A percentile compares a stretch with the other conserved stretches of the same genome.
These are phyloP conservation scores for Escallonia herrerae DNA, from an alignment of 129 eudicot species.

Conservation along the genomic window DNA sequence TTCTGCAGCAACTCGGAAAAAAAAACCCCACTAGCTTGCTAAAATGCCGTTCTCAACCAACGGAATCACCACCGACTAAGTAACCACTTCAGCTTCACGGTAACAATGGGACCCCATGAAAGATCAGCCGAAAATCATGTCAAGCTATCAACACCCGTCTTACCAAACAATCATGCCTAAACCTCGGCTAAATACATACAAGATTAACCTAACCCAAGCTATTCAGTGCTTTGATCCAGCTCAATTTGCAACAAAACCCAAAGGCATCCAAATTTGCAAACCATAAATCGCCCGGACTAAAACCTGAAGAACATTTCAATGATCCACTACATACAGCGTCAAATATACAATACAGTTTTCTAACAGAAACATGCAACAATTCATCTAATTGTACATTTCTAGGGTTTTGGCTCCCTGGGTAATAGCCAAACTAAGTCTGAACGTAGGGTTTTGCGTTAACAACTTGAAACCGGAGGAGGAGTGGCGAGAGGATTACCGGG, in stretches of 20 bases:
- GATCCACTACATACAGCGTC: too few relatives aligned
- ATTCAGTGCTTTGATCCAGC: constrained; percentile 1
- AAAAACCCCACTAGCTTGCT: constrained; percentile 7
- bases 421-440: too few relatives aligned
- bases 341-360: too few relatives aligned
- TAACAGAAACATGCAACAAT: too few relatives aligned
- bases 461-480: too few relatives aligned
- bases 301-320: too few relatives aligned
- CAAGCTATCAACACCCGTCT: too few relatives aligned
- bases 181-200: background rate
- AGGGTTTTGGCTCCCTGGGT: too few relatives aligned
- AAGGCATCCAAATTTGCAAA: background rate
- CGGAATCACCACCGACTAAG: background rate
- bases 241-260: background rate
- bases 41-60: background rate
- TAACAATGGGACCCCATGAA: background rate
- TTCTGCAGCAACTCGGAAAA: constrained; percentile 28
- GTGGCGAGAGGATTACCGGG: too few relatives aligned
- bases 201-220: constrained; percentile 1
- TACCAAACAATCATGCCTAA: background rate
- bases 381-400: too few relatives aligned
- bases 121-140: background rate
- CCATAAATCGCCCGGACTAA: background rate
- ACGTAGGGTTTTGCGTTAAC: too few relatives aligned
- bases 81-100: background rate